phyloP scores from a whole-genome alignment of 306 rosid species.

The Rosa multiflora region DNA sequence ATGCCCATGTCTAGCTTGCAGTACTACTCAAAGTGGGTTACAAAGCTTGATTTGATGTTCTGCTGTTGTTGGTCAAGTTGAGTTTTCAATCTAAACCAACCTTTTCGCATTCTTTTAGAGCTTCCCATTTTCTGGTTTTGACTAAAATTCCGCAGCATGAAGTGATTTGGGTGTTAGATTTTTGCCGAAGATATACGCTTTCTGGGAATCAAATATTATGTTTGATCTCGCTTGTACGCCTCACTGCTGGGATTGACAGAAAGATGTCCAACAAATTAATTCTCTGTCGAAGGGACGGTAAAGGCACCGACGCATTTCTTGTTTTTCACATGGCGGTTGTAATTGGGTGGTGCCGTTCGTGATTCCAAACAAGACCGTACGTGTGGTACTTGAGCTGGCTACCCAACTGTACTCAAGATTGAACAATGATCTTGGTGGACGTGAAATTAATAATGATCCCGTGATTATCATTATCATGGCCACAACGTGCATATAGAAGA shows the following conservation, averaged over 20 bases:
- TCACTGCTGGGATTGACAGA: background rate
- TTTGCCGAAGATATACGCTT: background rate
- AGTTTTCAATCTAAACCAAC: background rate
- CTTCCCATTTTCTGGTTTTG: conserved; percentile 31
- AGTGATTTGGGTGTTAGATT: background rate
- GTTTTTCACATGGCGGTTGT: background rate
- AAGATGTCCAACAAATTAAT: background rate
- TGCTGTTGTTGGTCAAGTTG: conserved; percentile 6
- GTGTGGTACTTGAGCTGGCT: background rate
- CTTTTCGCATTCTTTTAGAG: conserved; percentile 11
- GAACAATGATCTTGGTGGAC: background rate
- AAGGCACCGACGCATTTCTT: background rate
- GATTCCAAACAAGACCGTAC: background rate
- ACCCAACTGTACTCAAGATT: background rate
- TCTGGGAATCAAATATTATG: background rate
- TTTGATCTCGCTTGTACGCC: background rate
- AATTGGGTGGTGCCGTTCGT: background rate
- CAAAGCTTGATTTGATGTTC: background rate
- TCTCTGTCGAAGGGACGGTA: background rate
- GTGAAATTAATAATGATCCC: too few relatives aligned
- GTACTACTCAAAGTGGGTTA: background rate
- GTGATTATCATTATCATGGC: too few relatives aligned
- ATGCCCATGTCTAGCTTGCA: too few relatives aligned
- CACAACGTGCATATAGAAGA: too few relatives aligned
- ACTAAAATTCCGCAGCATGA: conserved; percentile 16